These are phyloP conservation scores for Malus asiatica DNA, from an alignment of 306 rosid species.

Conservation along the genomic window DNA sequence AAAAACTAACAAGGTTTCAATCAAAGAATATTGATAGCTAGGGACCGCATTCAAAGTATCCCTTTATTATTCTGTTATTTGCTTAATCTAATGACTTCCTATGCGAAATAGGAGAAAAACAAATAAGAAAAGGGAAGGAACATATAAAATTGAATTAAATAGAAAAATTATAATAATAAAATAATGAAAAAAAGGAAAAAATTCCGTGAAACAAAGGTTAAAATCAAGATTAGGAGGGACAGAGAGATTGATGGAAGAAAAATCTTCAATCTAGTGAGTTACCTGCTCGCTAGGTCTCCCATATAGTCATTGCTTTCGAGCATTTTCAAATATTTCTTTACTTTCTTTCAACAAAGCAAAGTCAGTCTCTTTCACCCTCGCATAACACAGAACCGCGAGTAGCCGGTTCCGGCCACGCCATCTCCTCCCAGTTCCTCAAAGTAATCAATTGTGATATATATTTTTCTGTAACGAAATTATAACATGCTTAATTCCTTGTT, in stretches of 20 bases:
- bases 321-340: slow-evolving; percentile 29
- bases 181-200: not conserved
- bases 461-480: not conserved
- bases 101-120: not conserved
- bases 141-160: not conserved
- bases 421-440: not conserved
- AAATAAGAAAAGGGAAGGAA: not conserved
- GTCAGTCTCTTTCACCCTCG: slow-evolving; percentile 37
- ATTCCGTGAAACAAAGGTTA: slow-evolving; percentile 19
- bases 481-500: not conserved
- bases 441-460: not conserved
- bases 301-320: slow-evolving; percentile 13
- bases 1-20: no score
- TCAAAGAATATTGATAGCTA: no score
- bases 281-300: slow-evolving; percentile 28
- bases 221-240: not conserved
- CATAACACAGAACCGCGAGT: slow-evolving; percentile 23
- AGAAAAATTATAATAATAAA: not conserved
- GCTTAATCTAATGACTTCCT: not conserved
- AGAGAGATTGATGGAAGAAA: not conserved
- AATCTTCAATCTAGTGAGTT: slow-evolving; percentile 9
- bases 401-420: slow-evolving; percentile 32
- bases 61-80: no score
- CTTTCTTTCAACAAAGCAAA: slow-evolving; percentile 29
- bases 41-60: no score